Percentiles rank a stretch among this genome's conserved stretches.
Conservation (phyloP, 345 rosid genomes). For the Erucastrum elatum region DNA sequence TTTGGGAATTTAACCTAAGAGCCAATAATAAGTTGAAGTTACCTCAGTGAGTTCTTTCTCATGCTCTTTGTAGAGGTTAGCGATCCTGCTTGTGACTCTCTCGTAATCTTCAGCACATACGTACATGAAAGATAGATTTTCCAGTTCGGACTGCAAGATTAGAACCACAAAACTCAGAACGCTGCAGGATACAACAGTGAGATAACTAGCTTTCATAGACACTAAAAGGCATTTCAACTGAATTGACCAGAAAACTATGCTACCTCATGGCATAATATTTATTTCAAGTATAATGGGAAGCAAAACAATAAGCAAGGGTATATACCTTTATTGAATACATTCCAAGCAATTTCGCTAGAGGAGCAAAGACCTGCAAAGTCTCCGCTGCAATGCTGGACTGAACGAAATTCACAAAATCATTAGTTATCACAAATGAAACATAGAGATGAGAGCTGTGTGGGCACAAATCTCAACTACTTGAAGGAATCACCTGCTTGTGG, state of each 20-base stretch:
- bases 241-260: not conserved
- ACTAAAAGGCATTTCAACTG: not conserved
- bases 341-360: slow-evolving; percentile 92
- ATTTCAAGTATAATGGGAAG: slow-evolving; percentile 1
- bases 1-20: slow-evolving; percentile 7
- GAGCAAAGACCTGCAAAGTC: slow-evolving; percentile 97
- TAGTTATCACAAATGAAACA: slow-evolving; percentile 28
- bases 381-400: slow-evolving; percentile 98
- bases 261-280: not conserved
- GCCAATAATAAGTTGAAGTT: slow-evolving; percentile 7
- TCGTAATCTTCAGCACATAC: slow-evolving; percentile 86
- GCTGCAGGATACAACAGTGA: slow-evolving; percentile 13
- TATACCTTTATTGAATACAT: slow-evolving; percentile 97
- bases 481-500: slow-evolving; percentile 80
- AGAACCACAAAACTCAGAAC: slow-evolving; percentile 35
- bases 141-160: slow-evolving; percentile 88
- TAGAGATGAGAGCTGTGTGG: slow-evolving; percentile 14
- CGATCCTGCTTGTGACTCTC: slow-evolving; percentile 73
- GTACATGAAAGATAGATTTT: slow-evolving; percentile 93
- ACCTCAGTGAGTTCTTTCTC: slow-evolving; percentile 91
- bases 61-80: slow-evolving; percentile 83
- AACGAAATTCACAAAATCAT: slow-evolving; percentile 37
- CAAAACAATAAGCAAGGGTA: not conserved
- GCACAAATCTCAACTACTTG: slow-evolving; percentile 14
- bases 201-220: slow-evolving; percentile 4